Evolutionary conservation across 2,329 filamentous ascomycete genomes (phyloP).

Genomic region (Dothidotthia symphoricarpi): DNA sequence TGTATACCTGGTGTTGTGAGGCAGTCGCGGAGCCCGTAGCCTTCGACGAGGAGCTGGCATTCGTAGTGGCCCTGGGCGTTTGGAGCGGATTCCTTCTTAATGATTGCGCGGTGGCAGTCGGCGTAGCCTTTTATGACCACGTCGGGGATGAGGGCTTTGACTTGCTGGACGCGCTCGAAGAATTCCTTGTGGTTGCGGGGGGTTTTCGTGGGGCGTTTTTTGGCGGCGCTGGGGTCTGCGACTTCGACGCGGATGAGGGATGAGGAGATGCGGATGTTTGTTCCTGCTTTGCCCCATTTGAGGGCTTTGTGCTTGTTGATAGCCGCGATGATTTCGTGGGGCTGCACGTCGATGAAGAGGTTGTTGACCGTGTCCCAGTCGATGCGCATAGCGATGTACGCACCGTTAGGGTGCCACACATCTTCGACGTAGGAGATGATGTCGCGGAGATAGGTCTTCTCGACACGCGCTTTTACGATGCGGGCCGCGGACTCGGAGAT

Average conservation of each 20-base stretch:
- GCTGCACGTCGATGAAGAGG: conserved; percentile 75
- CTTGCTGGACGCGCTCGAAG: conserved; percentile 75
- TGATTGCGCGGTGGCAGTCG: conserved; percentile 81
- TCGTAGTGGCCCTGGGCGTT: conserved; percentile 63
- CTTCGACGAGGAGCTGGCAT: conserved; percentile 72
- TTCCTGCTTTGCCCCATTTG: conserved; percentile 66
- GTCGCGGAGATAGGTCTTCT: conserved; percentile 89
- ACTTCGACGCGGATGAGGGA: conserved; percentile 71
- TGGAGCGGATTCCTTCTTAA: conserved; percentile 71
- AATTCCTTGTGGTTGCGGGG: conserved; percentile 56
- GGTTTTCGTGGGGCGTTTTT: conserved; percentile 31
- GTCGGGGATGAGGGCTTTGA: conserved; percentile 76
- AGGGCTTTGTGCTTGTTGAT: conserved; percentile 82
- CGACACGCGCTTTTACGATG: conserved; percentile 88
- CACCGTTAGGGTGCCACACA: conserved; percentile 74
- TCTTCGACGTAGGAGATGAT: conserved; percentile 80
- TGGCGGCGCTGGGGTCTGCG: conserved; percentile 45
- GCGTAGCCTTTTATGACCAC: conserved; percentile 91
- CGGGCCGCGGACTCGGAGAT: conserved; percentile 75
- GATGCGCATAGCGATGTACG: conserved; percentile 77
- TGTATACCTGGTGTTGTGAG: conserved; percentile 93
- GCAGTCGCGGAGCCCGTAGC: conserved; percentile 83
- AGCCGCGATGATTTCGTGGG: conserved; percentile 70
- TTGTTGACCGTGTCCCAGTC: conserved; percentile 75
- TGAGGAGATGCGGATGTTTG: conserved; percentile 47